A percentile compares a stretch with the other conserved stretches of the same genome.
Evolutionary conservation across 1,284 basidiomycete genomes (phyloP).

Genomic region (Agroathelia rolfsii): DNA sequence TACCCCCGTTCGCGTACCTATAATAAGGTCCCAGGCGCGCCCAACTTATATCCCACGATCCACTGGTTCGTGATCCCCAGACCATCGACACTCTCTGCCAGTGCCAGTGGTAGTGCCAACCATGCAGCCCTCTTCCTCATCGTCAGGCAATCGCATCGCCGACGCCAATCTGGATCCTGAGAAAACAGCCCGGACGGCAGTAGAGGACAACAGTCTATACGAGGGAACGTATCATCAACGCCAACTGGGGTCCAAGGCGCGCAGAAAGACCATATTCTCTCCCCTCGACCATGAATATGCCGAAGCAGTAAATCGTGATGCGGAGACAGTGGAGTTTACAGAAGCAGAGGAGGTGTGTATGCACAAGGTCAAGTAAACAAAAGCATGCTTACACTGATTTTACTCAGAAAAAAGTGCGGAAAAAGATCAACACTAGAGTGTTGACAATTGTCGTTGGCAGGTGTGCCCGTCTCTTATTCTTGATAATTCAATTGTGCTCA

Average conservation of each 20-base stretch:
- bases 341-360: conserved; percentile 34
- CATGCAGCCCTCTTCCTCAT: no score
- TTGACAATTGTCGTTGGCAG: conserved; percentile 38
- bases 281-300: conserved; percentile 31
- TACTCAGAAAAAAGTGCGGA: conserved; percentile 27
- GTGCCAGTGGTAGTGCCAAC: no score
- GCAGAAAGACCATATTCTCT: conserved; percentile 32
- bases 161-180: no score
- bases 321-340: conserved; percentile 34
- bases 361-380: background rate
- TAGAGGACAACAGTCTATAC: no score
- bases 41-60: no score
- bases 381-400: background rate
- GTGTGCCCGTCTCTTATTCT: conserved; percentile 16
- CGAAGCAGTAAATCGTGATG: conserved; percentile 41
- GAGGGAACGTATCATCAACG: conserved; percentile 21
- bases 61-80: no score
- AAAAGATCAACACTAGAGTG: conserved; percentile 38
- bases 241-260: conserved; percentile 11
- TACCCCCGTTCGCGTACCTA: no score
- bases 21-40: no score
- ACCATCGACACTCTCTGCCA: no score
- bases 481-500: background rate
- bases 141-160: no score
- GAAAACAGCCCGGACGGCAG: no score